Conservation (phyloP, 192 early-diverging fungal genomes). For the Chytriomyces sp. region DNA sequence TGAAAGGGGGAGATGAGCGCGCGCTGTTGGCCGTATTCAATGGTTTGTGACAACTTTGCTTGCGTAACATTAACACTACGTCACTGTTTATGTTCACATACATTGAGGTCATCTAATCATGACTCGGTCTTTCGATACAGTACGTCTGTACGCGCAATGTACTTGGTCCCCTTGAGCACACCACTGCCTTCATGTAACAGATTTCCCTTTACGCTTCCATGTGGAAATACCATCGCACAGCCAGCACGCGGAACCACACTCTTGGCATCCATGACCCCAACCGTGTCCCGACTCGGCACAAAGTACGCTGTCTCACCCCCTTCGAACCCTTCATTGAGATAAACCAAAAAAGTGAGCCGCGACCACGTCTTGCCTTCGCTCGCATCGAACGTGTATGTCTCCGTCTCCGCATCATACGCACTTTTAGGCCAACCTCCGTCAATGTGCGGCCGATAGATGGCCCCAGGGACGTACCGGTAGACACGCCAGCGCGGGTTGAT, state of each 20-base stretch:
- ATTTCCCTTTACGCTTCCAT: slow-evolving; percentile 47
- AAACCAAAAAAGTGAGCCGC: slow-evolving; percentile 50
- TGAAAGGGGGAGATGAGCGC: too few relatives aligned
- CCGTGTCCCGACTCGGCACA: slow-evolving; percentile 29
- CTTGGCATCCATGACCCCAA: slow-evolving; percentile 47
- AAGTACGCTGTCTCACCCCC: slow-evolving; percentile 56
- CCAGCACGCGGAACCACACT: slow-evolving; percentile 45
- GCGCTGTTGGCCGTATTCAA: too few relatives aligned
- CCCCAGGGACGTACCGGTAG: slow-evolving; percentile 67
- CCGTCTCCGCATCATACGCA: slow-evolving; percentile 37
- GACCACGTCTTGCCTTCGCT: slow-evolving; percentile 43
- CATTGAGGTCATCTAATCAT: too few relatives aligned
- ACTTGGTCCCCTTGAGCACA: slow-evolving; percentile 46
- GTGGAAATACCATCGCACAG: slow-evolving; percentile 52
- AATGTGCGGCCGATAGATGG: slow-evolving; percentile 67
- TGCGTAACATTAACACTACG: neutral
- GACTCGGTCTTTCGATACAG: slow-evolving; percentile 35
- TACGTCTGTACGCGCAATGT: slow-evolving; percentile 55
- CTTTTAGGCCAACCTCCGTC: slow-evolving; percentile 68
- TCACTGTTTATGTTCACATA: too few relatives aligned
- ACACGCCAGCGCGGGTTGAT: slow-evolving; percentile 67
- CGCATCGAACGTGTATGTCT: slow-evolving; percentile 62
- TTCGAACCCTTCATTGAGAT: slow-evolving; percentile 53
- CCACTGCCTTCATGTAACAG: slow-evolving; percentile 54
- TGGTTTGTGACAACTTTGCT: neutral